A percentile compares a stretch with the other conserved stretches of the same genome.
These are phyloP conservation scores for Leptographium procerum DNA, from an alignment of 2,329 filamentous ascomycete species.

Conservation along the genomic window DNA sequence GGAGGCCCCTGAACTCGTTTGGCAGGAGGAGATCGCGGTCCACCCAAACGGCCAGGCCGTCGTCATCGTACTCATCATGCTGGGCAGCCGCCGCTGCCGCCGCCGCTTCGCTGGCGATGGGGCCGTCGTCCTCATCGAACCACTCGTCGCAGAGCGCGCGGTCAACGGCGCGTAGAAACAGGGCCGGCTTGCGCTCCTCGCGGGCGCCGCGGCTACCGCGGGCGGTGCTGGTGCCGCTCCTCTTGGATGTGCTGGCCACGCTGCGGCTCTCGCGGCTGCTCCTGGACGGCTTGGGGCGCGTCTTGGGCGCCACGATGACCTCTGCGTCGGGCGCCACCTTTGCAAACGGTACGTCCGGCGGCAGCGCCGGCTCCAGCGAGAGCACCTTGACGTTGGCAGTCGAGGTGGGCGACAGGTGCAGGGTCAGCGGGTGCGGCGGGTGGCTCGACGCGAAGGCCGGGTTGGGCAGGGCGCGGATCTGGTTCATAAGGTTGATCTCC, in stretches of 20 bases:
- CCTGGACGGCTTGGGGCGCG: conserved; percentile 57
- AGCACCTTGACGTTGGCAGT: conserved; percentile 84
- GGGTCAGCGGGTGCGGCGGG: conserved; percentile 60
- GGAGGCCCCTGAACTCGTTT: conserved; percentile 63
- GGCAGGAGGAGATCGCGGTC: conserved; percentile 65
- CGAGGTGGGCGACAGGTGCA: conserved; percentile 90
- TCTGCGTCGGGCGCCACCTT: conserved; percentile 92
- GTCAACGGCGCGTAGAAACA: conserved; percentile 76
- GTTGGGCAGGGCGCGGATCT: conserved; percentile 89
- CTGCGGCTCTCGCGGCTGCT: conserved; percentile 66
- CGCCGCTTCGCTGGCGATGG: neutral
- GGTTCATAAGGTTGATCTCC: conserved; percentile 83
- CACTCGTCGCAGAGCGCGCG: conserved; percentile 57
- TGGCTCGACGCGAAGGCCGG: conserved; percentile 53
- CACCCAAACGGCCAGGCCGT: conserved; percentile 66
- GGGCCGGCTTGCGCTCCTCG: conserved; percentile 53
- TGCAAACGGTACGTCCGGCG: conserved; percentile 63
- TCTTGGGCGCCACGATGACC: conserved; percentile 94
- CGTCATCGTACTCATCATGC: conserved; percentile 24
- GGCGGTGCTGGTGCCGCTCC: conserved; percentile 66
- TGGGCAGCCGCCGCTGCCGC: neutral
- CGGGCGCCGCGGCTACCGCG: conserved; percentile 34
- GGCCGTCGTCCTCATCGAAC: conserved; percentile 56
- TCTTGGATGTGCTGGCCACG: conserved; percentile 66
- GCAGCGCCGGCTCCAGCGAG: conserved; percentile 64